These are phyloP conservation scores for Spathaspora boniae DNA, from an alignment of 805 yeast species.

Conservation along the genomic window DNA sequence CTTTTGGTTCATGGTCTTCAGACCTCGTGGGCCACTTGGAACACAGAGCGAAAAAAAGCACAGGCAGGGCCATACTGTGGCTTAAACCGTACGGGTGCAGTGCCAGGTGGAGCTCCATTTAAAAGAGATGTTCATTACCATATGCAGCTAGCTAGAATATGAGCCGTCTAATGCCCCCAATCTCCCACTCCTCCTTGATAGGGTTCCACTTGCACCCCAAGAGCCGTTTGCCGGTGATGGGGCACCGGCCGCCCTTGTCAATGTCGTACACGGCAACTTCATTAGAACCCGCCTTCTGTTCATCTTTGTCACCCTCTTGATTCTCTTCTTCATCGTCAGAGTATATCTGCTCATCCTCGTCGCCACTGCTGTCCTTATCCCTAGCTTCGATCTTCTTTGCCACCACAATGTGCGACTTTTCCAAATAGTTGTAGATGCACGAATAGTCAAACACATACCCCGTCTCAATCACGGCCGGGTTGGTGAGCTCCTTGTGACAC, in stretches of 20 bases:
- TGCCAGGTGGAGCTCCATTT: no score
- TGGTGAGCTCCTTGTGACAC: slow-evolving; percentile 60
- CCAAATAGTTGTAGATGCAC: slow-evolving; percentile 69
- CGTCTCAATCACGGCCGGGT: slow-evolving; percentile 87
- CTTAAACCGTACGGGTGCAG: no score
- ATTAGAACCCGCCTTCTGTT: slow-evolving; percentile 5
- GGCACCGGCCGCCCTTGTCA: slow-evolving; percentile 69
- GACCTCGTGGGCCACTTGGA: no score
- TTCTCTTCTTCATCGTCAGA: slow-evolving; percentile 12
- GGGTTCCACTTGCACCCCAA: slow-evolving; percentile 67
- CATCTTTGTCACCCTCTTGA: slow-evolving; percentile 9
- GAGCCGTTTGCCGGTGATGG: slow-evolving; percentile 70
- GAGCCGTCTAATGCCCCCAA: slow-evolving; percentile 73
- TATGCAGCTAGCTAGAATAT: slow-evolving; percentile 46
- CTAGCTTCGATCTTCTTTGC: slow-evolving; percentile 14
- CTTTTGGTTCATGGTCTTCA: no score
- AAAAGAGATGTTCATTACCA: no score
- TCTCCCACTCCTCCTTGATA: slow-evolving; percentile 60
- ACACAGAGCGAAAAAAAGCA: no score
- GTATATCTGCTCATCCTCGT: slow-evolving; percentile 10
- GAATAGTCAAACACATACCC: slow-evolving; percentile 89
- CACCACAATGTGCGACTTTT: slow-evolving; percentile 40
- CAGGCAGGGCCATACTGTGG: no score
- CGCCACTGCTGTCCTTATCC: slow-evolving; percentile 16
- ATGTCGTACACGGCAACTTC: slow-evolving; percentile 21